phyloP scores from a whole-genome alignment of 2,329 filamentous ascomycete genomes.

The Calonectria naviculata region DNA sequence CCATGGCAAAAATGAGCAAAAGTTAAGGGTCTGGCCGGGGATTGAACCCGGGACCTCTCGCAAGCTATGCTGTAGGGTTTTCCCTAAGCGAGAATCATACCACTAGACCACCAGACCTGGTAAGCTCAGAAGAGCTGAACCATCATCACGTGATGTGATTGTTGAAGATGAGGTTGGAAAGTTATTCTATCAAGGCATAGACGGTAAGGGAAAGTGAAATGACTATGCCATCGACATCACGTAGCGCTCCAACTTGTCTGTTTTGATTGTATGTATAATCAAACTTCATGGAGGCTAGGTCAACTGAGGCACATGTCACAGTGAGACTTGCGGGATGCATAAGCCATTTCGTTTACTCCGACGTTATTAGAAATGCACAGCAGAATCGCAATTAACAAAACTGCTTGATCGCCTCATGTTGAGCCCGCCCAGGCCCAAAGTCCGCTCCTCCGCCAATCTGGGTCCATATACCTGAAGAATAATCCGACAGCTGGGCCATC shows the following conservation, averaged over 20 bases:
- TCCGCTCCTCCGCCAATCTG: constrained; percentile 34
- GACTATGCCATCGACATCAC: not conserved
- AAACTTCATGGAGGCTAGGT: no score
- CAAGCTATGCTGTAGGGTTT: constrained; percentile 51
- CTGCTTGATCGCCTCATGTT: not conserved
- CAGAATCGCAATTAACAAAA: not conserved
- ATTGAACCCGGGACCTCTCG: constrained; percentile 61
- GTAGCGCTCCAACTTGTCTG: not conserved
- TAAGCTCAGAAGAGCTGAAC: constrained; percentile 1
- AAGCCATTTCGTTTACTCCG: no score
- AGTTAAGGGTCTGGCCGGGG: constrained; percentile 55
- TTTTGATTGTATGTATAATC: not conserved
- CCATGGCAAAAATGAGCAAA: constrained; percentile 25
- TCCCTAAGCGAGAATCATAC: constrained; percentile 80
- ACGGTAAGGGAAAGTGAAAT: no score
- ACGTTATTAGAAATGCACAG: not conserved
- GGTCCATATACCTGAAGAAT: not conserved
- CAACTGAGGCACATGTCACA: not conserved
- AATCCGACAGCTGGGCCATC: not conserved
- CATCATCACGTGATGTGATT: constrained; percentile 20
- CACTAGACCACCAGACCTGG: constrained; percentile 69
- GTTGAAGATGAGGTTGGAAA: not conserved
- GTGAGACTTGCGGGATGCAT: no score
- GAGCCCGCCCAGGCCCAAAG: constrained; percentile 18
- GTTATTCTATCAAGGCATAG: not conserved